Percentiles rank a stretch among this genome's conserved stretches.
Conservation (phyloP, 768 basidiomycete species). For the Trametes maxima region DNA sequence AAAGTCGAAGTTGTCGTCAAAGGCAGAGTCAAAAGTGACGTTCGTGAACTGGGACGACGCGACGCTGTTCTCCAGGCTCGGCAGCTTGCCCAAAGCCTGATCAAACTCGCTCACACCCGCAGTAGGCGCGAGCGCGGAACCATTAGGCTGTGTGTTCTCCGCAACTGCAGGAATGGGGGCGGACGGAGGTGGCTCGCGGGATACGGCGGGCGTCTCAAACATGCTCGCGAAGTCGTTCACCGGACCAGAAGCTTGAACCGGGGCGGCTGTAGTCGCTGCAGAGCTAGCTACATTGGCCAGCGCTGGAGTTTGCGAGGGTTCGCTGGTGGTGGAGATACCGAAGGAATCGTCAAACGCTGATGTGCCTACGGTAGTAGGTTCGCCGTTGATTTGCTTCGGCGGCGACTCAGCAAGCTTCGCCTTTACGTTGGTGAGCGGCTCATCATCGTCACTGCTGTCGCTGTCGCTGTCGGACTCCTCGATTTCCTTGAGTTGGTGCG, state of each 20-base stretch:
- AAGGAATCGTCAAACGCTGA: conserved; percentile 62
- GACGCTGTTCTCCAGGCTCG: conserved; percentile 35
- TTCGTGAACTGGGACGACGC: conserved; percentile 37
- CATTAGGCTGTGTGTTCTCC: conserved; percentile 21
- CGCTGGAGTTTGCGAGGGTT: not conserved
- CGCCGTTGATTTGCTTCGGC: conserved; percentile 7
- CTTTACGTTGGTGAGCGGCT: conserved; percentile 32
- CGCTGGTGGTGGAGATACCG: conserved; percentile 34
- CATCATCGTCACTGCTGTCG: conserved; percentile 43
- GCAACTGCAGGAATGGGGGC: conserved; percentile 19
- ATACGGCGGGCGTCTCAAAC: conserved; percentile 18
- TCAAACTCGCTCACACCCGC: conserved; percentile 64
- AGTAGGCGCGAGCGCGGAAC: conserved; percentile 20
- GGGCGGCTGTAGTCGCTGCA: conserved; percentile 18
- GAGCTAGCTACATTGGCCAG: conserved; percentile 20
- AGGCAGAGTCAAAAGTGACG: conserved; percentile 66
- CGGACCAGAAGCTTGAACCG: conserved; percentile 30
- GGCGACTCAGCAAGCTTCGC: conserved; percentile 21
- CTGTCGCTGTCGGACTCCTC: conserved; percentile 46
- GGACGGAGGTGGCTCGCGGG: conserved; percentile 15
- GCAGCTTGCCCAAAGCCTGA: conserved; percentile 65
- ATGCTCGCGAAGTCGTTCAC: conserved; percentile 20
- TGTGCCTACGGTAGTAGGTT: conserved; percentile 19
- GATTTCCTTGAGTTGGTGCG: conserved; percentile 56
- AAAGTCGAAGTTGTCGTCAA: conserved; percentile 72